These are phyloP conservation scores for Hypoxylon subgilvum DNA, from an alignment of 495 filamentous ascomycete species.

Conservation along the genomic window DNA sequence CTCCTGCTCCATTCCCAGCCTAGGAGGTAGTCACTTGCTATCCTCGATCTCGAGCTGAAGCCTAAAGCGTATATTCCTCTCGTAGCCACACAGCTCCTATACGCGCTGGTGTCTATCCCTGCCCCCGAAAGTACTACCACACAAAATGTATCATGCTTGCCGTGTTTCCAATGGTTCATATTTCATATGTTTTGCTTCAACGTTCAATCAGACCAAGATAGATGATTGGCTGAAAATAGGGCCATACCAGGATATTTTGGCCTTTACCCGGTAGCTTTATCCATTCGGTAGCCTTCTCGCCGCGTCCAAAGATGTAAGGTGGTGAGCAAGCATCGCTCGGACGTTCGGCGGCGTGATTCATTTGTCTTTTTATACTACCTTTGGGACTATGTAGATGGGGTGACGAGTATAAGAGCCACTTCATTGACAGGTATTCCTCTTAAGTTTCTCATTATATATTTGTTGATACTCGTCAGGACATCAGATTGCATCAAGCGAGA, in stretches of 20 bases:
- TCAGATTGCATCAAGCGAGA: too few relatives aligned
- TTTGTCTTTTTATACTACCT: conserved; percentile 7
- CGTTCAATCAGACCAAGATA: conserved; percentile 3
- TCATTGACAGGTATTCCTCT: neutral
- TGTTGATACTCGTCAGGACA: neutral
- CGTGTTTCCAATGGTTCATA: neutral
- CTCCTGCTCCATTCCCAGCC: neutral
- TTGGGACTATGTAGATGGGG: conserved; percentile 4
- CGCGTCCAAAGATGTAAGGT: conserved; percentile 28
- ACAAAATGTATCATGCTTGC: conserved; percentile 4
- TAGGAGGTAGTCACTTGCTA: too few relatives aligned
- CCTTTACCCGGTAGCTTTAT: conserved; percentile 35
- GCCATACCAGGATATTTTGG: conserved; percentile 1
- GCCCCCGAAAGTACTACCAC: neutral
- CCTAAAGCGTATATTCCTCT: too few relatives aligned
- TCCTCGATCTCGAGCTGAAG: too few relatives aligned
- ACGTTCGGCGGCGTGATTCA: conserved; percentile 11
- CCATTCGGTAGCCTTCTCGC: conserved; percentile 35
- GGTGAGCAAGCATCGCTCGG: conserved; percentile 21
- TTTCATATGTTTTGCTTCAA: conserved; percentile 1
- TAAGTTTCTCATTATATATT: conserved; percentile 5
- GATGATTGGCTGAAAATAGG: conserved; percentile 15
- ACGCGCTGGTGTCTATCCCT: conserved; percentile 1
- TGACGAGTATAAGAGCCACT: conserved; percentile 5
- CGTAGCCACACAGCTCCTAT: neutral